These are phyloP conservation scores for Gossypium mustelinum DNA, from an alignment of 345 rosid species.

Conservation along the genomic window DNA sequence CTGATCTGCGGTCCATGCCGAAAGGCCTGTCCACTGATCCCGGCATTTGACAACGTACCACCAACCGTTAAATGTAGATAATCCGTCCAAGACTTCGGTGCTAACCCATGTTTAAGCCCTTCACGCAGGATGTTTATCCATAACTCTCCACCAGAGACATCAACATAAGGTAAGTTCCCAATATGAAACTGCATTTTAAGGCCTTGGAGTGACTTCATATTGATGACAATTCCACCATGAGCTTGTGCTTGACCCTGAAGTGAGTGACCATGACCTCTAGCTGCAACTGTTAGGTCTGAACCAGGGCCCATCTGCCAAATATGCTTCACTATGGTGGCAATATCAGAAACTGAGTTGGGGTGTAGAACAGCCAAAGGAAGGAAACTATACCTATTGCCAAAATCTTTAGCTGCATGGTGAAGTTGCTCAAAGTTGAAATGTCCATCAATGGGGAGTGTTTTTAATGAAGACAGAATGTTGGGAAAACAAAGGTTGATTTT, in stretches of 20 bases:
- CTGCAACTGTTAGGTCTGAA: slow-evolving; percentile 79
- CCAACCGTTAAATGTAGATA: slow-evolving; percentile 89
- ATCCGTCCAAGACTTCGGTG: slow-evolving; percentile 96
- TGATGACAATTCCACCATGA: slow-evolving; percentile 65
- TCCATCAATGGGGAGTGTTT: slow-evolving; percentile 59
- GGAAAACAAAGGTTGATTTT: slow-evolving; percentile 58
- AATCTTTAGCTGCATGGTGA: slow-evolving; percentile 75
- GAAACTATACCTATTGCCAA: slow-evolving; percentile 64
- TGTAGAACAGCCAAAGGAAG: slow-evolving; percentile 74
- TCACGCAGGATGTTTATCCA: slow-evolving; percentile 87
- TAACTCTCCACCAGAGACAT: slow-evolving; percentile 81
- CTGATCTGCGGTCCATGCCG: slow-evolving; percentile 94
- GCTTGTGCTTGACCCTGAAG: slow-evolving; percentile 88
- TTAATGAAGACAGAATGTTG: slow-evolving; percentile 55
- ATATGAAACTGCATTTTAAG: slow-evolving; percentile 42
- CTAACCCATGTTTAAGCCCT: slow-evolving; percentile 65
- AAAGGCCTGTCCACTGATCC: slow-evolving; percentile 93
- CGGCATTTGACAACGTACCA: slow-evolving; percentile 92
- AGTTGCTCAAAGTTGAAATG: slow-evolving; percentile 63
- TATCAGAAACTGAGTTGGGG: slow-evolving; percentile 77
- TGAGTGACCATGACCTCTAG: slow-evolving; percentile 90
- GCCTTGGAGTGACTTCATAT: slow-evolving; percentile 65
- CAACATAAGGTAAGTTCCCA: slow-evolving; percentile 52
- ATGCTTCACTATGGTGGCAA: slow-evolving; percentile 64
- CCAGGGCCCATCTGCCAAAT: slow-evolving; percentile 79